Percentiles rank a stretch among this genome's conserved stretches.
phyloP scores from a whole-genome alignment of 2,329 filamentous ascomycete species.

The Microcyclospora pomicola region DNA sequence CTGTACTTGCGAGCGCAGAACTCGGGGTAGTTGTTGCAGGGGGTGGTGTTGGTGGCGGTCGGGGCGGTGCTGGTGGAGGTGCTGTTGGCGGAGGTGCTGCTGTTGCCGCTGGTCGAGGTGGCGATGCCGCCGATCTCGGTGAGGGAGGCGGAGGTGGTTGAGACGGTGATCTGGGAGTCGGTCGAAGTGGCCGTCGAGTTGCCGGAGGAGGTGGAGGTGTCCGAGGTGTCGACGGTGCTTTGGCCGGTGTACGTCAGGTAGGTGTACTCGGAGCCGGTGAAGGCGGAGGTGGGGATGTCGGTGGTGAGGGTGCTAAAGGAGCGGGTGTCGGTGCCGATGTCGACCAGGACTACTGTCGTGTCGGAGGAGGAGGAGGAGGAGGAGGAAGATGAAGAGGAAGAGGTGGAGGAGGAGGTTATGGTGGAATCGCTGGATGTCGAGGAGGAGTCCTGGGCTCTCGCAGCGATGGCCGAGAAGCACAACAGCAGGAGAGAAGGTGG shows the following conservation, averaged over 20 bases:
- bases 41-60: slow-evolving; percentile 53
- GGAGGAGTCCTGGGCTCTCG: slow-evolving; percentile 15
- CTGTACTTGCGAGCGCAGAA: slow-evolving; percentile 64
- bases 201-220: slow-evolving; percentile 27
- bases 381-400: slow-evolving; percentile 6
- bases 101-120: slow-evolving; percentile 7
- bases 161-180: slow-evolving; percentile 13
- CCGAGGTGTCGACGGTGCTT: slow-evolving; percentile 8
- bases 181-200: slow-evolving; percentile 31
- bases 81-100: slow-evolving; percentile 16
- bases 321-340: slow-evolving; percentile 13
- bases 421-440: slow-evolving; percentile 15
- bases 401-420: slow-evolving; percentile 6
- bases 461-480: slow-evolving; percentile 22
- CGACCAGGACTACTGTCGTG: not conserved
- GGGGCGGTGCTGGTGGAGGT: slow-evolving; percentile 17
- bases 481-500: slow-evolving; percentile 16
- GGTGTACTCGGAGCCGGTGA: slow-evolving; percentile 16
- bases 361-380: not conserved
- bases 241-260: slow-evolving; percentile 16
- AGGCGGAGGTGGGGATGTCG: slow-evolving; percentile 10
- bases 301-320: slow-evolving; percentile 12
- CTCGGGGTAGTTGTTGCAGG: slow-evolving; percentile 62
- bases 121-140: slow-evolving; percentile 9
- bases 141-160: slow-evolving; percentile 10